Conservation (phyloP, 2,329 filamentous ascomycete species). For the Trichoderma harzianum region DNA sequence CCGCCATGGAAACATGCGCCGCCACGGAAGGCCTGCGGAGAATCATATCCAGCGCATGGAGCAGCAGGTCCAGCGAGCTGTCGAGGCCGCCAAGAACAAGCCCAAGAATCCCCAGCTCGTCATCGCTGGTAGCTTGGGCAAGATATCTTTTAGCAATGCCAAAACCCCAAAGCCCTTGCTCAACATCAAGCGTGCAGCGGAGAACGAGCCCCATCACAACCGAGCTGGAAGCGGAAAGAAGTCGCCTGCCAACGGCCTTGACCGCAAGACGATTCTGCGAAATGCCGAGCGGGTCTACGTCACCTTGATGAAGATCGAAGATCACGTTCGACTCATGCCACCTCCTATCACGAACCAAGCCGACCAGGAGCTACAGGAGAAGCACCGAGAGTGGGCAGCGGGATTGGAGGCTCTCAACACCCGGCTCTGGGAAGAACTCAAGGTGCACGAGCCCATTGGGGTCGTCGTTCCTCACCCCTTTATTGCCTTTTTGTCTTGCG, state of each 20-base stretch:
- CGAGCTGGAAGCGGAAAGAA: slow-evolving; percentile 48
- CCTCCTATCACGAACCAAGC: slow-evolving; percentile 50
- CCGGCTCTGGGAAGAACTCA: slow-evolving; percentile 80
- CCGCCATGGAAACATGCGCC: slow-evolving; percentile 69
- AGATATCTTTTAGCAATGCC: slow-evolving; percentile 98
- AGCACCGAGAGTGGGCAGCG: slow-evolving; percentile 69
- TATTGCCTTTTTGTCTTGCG: slow-evolving; percentile 89
- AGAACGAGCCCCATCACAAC: slow-evolving; percentile 59
- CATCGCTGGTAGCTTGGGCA: slow-evolving; percentile 91
- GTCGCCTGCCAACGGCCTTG: slow-evolving; percentile 49
- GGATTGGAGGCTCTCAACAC: slow-evolving; percentile 66
- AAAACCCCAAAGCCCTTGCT: slow-evolving; percentile 94
- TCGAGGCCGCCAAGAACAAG: slow-evolving; percentile 94
- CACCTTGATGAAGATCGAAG: slow-evolving; percentile 89
- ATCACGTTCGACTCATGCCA: slow-evolving; percentile 81
- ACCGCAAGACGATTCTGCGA: slow-evolving; percentile 77
- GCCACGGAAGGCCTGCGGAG: slow-evolving; percentile 79
- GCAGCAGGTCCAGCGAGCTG: slow-evolving; percentile 94
- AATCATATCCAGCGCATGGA: slow-evolving; percentile 99
- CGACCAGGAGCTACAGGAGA: slow-evolving; percentile 66
- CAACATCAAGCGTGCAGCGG: slow-evolving; percentile 80
- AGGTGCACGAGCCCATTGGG: slow-evolving; percentile 88
- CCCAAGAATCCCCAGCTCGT: slow-evolving; percentile 97
- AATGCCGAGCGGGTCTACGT: slow-evolving; percentile 88
- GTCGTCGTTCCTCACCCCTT: slow-evolving; percentile 81